phyloP scores from a whole-genome alignment of 805 yeast genomes.

The Starmerella bombi region DNA sequence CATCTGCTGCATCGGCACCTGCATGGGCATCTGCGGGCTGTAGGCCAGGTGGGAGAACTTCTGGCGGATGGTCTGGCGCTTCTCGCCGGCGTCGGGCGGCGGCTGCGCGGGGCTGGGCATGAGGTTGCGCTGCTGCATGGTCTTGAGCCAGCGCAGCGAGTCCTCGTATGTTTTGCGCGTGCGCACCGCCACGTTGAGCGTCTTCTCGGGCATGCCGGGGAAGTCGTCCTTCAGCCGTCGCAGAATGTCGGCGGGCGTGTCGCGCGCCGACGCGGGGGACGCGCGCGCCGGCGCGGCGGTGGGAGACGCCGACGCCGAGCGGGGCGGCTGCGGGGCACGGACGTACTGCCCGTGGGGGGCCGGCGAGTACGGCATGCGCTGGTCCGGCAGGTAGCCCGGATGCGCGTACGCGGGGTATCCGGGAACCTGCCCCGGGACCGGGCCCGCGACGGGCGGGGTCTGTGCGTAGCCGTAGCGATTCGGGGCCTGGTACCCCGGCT shows the following conservation, averaged over 20 bases:
- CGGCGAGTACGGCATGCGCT: not conserved
- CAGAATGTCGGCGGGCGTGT: conserved; percentile 9
- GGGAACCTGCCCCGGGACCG: too few species aligned
- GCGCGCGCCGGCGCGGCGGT: conserved; percentile 4
- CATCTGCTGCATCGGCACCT: conserved; percentile 1
- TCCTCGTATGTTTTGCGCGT: conserved; percentile 26
- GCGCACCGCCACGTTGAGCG: conserved; percentile 23
- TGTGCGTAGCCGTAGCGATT: not conserved
- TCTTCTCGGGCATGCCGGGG: conserved; percentile 20
- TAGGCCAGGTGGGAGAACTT: conserved; percentile 23
- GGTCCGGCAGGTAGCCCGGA: too few species aligned
- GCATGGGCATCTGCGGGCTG: conserved; percentile 1
- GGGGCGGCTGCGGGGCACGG: conserved; percentile 1
- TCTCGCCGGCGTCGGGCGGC: conserved; percentile 15
- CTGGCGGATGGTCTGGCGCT: conserved; percentile 29
- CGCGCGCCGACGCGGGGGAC: not conserved
- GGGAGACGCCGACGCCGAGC: not conserved
- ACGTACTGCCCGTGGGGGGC: not conserved
- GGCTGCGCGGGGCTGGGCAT: conserved; percentile 4
- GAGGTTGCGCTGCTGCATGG: conserved; percentile 24
- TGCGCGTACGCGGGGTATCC: too few species aligned
- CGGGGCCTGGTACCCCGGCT: not conserved
- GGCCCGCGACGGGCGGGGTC: too few species aligned
- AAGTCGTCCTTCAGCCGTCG: conserved; percentile 12
- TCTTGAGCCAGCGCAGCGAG: conserved; percentile 27